Evolutionary conservation across 148 eudicot genomes (phyloP).

Genomic region (Rhododendron griersonianum): DNA sequence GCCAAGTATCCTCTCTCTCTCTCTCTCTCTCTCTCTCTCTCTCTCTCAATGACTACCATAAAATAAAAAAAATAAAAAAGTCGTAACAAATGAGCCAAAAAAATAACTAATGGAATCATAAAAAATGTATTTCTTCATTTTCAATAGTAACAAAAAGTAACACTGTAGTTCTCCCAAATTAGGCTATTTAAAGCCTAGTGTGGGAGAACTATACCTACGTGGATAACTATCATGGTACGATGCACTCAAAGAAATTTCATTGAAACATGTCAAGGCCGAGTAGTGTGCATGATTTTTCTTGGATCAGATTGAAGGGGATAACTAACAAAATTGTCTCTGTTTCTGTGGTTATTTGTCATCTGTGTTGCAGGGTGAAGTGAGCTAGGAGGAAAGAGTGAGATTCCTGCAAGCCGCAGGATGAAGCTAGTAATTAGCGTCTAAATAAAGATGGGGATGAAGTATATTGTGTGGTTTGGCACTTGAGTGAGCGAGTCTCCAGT

Average conservation of each 20-base stretch:
- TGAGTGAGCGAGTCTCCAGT: not conserved
- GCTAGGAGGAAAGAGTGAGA: not conserved
- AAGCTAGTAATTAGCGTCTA: not conserved
- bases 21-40: not conserved
- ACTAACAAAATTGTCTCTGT: not conserved
- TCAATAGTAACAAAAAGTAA: too few species aligned
- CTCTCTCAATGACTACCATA: not conserved
- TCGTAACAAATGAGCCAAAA: not conserved
- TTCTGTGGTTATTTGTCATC: not conserved
- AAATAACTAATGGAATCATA: too few species aligned
- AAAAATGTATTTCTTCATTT: not conserved
- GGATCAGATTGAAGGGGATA: not conserved
- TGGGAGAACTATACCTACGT: not conserved
- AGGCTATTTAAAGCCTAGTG: not conserved
- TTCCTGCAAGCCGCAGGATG: not conserved
- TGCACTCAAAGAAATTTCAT: not conserved
- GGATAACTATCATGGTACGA: not conserved
- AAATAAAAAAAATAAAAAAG: not conserved
- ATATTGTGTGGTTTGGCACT: not conserved
- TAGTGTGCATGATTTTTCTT: not conserved
- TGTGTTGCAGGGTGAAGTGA: slow-evolving; percentile 6
- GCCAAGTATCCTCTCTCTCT: slow-evolving; percentile 5
- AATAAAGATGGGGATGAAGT: not conserved
- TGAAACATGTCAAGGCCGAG: not conserved
- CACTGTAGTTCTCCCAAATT: too few species aligned